Base-by-base conservation (phyloP, 1,284 basidiomycete genomes). In the Boletus calvinii region DNA sequence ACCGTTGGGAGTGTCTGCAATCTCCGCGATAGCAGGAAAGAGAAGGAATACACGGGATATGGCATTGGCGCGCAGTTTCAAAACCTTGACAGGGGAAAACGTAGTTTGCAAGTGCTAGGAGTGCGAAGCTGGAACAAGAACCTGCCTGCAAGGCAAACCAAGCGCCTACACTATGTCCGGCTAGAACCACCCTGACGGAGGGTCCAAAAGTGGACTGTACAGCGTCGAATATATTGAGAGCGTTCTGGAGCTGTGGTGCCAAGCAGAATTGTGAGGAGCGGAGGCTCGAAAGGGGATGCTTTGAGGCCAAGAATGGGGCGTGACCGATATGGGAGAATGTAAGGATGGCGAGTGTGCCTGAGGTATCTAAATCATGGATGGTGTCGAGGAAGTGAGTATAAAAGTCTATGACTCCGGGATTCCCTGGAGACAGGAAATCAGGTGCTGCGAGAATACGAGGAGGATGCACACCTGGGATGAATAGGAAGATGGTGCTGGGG, bases 131-230 rank as follows among this genome's bases (percentile, higher is more conserved):
- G 41, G 40, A 18, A 32, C 22, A 41, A 47, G 32, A 36, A 53
- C 64, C 35, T 40, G 79, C 83, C 70, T 85, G 79, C n/a, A 79
- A 59, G 12, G 75, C 62, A 48, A 86, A 72, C 82, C 83, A 87
- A 4, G 77, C 64, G 2, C 83, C 83, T 22, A 85, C 75, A 56
- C 83, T 85, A 55, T 86, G 84, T 8, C 79, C 83, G 24, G 75
- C 66, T 0, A 86, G 24, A 6, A 84, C 62, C 12, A 84, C 61
- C 46, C 68, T 74, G 8, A 69, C 60, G 3, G 65, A 55, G 9
- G 61, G 49, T n/a, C 68, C 63, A 60, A 74, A 80, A 7, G 61
- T 58, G 7, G 62, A 45, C 24, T 50, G 60, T 4, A 81, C 52
- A 5, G 73, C 67, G 49, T 84, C 81, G 5, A 83, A 63, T 4